phyloP scores from a whole-genome alignment of 1,284 basidiomycete genomes.

The Cutaneotrichosporon daszewskae region DNA sequence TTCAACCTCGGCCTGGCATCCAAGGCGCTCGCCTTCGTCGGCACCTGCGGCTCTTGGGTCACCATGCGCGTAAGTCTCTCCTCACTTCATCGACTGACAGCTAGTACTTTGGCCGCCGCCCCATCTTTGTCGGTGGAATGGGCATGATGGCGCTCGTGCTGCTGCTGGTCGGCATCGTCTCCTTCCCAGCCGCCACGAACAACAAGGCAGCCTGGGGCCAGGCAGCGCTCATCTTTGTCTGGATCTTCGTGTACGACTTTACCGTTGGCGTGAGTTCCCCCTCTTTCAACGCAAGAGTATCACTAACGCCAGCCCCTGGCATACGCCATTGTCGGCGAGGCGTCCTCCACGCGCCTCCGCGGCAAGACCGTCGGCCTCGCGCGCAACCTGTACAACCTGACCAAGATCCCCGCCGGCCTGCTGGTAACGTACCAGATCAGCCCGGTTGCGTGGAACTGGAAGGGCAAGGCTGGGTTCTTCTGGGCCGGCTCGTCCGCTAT shows the following conservation, averaged over 20 bases:
- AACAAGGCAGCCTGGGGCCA: slow-evolving; percentile 14
- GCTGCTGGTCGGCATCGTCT: slow-evolving; percentile 45
- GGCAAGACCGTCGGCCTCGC: slow-evolving; percentile 51
- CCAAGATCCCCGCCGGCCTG: slow-evolving; percentile 7
- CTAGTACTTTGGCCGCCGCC: slow-evolving; percentile 46
- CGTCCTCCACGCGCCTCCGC: slow-evolving; percentile 47
- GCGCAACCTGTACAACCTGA: slow-evolving; percentile 48
- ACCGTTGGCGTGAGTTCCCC: too few relatives aligned
- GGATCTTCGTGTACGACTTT: slow-evolving; percentile 25
- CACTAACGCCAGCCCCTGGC: too few relatives aligned
- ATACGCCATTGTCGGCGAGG: slow-evolving; percentile 47
- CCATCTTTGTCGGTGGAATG: slow-evolving; percentile 49
- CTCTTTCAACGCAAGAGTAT: too few relatives aligned
- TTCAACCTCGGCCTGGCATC: slow-evolving; percentile 38
- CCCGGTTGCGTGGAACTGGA: slow-evolving; percentile 24
- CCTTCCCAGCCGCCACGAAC: slow-evolving; percentile 5
- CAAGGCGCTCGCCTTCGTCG: slow-evolving; percentile 43
- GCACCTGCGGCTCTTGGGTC: slow-evolving; percentile 46
- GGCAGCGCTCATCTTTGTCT: slow-evolving; percentile 20
- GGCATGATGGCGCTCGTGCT: slow-evolving; percentile 44
- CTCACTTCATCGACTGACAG: too few relatives aligned
- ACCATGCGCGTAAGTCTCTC: slow-evolving; percentile 19
- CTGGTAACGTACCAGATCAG: slow-evolving; percentile 18
- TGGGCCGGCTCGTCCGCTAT: slow-evolving; percentile 33
- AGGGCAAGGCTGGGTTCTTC: slow-evolving; percentile 27